Base-by-base conservation (phyloP, 768 basidiomycete genomes). In the Leccinum olivaceopallidum region DNA sequence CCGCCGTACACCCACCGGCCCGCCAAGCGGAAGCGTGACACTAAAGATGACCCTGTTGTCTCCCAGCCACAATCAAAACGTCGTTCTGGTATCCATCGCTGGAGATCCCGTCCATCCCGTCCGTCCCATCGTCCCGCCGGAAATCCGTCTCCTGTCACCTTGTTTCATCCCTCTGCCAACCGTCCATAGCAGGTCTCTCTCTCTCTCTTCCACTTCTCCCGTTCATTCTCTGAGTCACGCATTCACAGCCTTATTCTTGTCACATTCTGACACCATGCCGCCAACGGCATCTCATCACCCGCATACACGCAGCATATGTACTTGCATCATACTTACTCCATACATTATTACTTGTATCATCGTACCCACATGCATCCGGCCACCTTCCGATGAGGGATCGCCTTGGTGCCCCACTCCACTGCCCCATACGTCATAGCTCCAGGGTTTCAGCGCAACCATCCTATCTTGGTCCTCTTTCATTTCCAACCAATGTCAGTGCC, bases 1-100 rank as follows among this genome's bases (percentile, higher is more conserved):
- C 85, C 88, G 7, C 88, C 87, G 0, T 88, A 88, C 77, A 85
- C 76, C n/a, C 74, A 73, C 64, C 73, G 80, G 69, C 75, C 78
- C n/a, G 58, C 75, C 4, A 87, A 87, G 65, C 83, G 86, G 53
- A 86, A 85, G 65, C 83, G 83, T 36, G 62, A 68, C 28, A 61
- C 16, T 0, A 59, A 64, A 55, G 61, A 64, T 50, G 58, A 53
- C 48, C 51, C 42, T 20, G 58, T 58, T 56, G 62, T 71, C 58
- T 64, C 67, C 30, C 60, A 64, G 44, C 51, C 62, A 9, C 63
- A 37, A 18, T 8, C 68, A 16, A 75, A 75, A 60, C 73, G 73
- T 56, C 73, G 68, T 55, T 58, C 64, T 13, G 55, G 22, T 14
- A 55, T 60, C 20, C 58, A 69, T 47, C 57, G 62, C 37, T 66